phyloP scores from a whole-genome alignment of 257 asterid genomes.

The Henckelia pumila region DNA sequence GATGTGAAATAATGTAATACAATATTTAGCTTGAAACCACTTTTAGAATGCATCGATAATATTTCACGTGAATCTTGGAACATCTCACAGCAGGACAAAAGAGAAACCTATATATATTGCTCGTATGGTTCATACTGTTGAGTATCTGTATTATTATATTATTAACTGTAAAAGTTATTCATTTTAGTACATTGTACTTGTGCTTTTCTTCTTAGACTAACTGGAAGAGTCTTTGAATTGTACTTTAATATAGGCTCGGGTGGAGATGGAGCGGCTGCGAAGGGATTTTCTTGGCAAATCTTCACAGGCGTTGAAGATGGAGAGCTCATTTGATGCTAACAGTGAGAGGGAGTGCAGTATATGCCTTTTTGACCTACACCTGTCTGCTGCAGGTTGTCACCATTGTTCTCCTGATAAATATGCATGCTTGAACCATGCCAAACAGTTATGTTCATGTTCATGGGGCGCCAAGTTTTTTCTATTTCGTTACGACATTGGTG shows the following conservation, averaged over 20 bases:
- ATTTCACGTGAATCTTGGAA: slow-evolving; percentile 4
- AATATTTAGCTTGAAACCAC: neutral
- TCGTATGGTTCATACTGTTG: neutral
- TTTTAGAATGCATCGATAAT: neutral
- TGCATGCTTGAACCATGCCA: slow-evolving; percentile 97
- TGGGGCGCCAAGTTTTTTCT: slow-evolving; percentile 96
- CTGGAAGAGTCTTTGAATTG: slow-evolving; percentile 21
- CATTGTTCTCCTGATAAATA: slow-evolving; percentile 88
- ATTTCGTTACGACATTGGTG: slow-evolving; percentile 78
- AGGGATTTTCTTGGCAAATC: slow-evolving; percentile 83
- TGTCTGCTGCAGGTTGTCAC: slow-evolving; percentile 99
- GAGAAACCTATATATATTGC: slow-evolving; percentile 3
- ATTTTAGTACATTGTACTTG: neutral
- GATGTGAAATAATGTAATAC: neutral
- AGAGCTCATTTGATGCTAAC: slow-evolving; percentile 82
- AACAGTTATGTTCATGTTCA: slow-evolving; percentile 84
- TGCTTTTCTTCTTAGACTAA: slow-evolving; percentile 7
- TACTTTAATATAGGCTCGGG: slow-evolving; percentile 60
- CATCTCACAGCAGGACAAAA: neutral
- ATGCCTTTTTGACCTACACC: slow-evolving; percentile 89
- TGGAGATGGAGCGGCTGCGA: slow-evolving; percentile 70
- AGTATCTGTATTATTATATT: neutral
- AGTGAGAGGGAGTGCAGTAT: slow-evolving; percentile 95
- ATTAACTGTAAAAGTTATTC: neutral
- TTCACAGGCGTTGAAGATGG: slow-evolving; percentile 90